Evolutionary conservation across 1,284 basidiomycete species (phyloP).

Genomic region (Marasmius tenuissimus): DNA sequence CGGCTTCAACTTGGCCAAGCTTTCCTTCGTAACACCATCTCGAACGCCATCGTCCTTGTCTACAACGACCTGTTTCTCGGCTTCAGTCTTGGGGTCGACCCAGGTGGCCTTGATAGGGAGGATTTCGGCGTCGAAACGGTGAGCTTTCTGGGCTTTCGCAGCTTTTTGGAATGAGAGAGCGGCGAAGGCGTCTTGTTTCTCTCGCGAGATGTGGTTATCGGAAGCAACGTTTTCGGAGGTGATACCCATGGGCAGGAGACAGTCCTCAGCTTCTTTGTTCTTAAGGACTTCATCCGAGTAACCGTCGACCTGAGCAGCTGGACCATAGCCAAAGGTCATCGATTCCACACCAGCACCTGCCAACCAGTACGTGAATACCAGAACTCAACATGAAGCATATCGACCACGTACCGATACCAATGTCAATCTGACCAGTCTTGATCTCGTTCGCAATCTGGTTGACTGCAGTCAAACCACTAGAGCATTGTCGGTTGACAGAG

Average conservation of each 20-base stretch:
- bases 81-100: constrained; percentile 84
- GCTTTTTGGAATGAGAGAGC: constrained; percentile 89
- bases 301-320: constrained; percentile 67
- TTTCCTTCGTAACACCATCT: constrained; percentile 88
- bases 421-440: constrained; percentile 80
- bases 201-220: constrained; percentile 75
- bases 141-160: constrained; percentile 83
- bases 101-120: constrained; percentile 80
- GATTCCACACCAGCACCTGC: constrained; percentile 92
- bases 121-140: constrained; percentile 93
- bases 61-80: constrained; percentile 78
- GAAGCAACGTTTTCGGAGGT: constrained; percentile 95
- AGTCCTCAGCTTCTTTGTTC: constrained; percentile 85
- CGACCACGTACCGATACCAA: constrained; percentile 78
- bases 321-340: constrained; percentile 88
- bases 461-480: constrained; percentile 87
- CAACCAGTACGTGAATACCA: neutral
- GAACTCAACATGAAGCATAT: constrained; percentile 5
- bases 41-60: constrained; percentile 92
- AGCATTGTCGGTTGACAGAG: constrained; percentile 95
- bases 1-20: constrained; percentile 89
- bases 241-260: constrained; percentile 94
- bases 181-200: constrained; percentile 82
- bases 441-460: constrained; percentile 94
- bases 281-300: constrained; percentile 82